Base-by-base conservation (phyloP, 2,329 filamentous ascomycete genomes). In the Phoma sp. region DNA sequence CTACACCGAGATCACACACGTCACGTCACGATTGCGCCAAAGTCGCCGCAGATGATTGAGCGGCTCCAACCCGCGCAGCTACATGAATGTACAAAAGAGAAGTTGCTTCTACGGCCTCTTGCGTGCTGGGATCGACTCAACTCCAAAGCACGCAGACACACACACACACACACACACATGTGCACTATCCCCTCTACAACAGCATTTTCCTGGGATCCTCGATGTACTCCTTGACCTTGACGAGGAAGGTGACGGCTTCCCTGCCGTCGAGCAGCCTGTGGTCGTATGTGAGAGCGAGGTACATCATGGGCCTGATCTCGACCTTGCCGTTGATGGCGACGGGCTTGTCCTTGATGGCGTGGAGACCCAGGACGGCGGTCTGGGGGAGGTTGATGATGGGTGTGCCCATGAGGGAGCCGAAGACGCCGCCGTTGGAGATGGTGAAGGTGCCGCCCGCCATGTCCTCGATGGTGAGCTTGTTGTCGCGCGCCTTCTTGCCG, bases 381-480 rank as follows among this genome's bases (percentile, higher is more conserved):
- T 98, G 93, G 11, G 93, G 93, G 42, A 96, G 82, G 79, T 99
- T 99, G 82, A 99, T 98, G 74, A 99, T 98, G 8, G 95, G 95
- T 0, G 95, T 99, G 45, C 95, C 95, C 90, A 96, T 96, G 55
- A 98, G 82, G 11, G 93, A 97, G 54, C 95, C 95, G 70, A 99
- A 99, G 47, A 99, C 93, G 65, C 95, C 95, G 54, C 95, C 86
- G 75, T 97, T 98, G 82, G 90, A 95, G 80, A 97, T 97, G 58
- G 95, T 98, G 78, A 97, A 99, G 32, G 93, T 97, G 61, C 95
- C 95, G 57, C 95, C 95, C 57, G 95, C 95, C 92, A 99, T 97
- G 74, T 99, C 95, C 80, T 99, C 95, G 68, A 99, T 97, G 2
- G 95, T 98, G 63, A 99, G 85, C 80, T 98, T 98, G 76, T 89